Conservation (phyloP, 1,284 basidiomycete genomes). For the Leccinum fallax region DNA sequence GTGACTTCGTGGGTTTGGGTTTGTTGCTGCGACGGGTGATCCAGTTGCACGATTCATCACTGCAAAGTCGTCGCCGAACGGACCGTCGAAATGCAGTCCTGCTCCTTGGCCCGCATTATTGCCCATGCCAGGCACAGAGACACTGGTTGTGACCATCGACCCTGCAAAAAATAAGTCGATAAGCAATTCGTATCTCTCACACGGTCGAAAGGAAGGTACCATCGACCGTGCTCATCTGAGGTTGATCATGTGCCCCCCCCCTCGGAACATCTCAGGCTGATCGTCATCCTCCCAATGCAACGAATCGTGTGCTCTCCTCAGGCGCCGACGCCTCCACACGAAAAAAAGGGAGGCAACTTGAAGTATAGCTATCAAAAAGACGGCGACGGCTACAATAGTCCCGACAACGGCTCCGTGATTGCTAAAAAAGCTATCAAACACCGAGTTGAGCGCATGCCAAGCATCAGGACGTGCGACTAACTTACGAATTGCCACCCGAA, state of each 20-base stretch:
- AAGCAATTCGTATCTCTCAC: slow-evolving; percentile 1
- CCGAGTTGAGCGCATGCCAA: not conserved
- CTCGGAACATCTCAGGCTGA: slow-evolving; percentile 1
- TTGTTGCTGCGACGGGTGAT: slow-evolving; percentile 21
- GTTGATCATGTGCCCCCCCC: slow-evolving; percentile 21
- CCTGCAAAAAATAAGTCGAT: not conserved
- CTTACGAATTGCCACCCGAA: slow-evolving; percentile 27
- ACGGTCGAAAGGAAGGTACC: not conserved
- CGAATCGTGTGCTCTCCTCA: slow-evolving; percentile 36
- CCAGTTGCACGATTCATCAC: slow-evolving; percentile 10
- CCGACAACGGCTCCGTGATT: slow-evolving; percentile 58
- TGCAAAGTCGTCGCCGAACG: slow-evolving; percentile 3
- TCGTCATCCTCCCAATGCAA: slow-evolving; percentile 39
- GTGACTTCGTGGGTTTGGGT: slow-evolving; percentile 6
- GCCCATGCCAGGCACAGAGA: not conserved
- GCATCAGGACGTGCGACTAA: slow-evolving; percentile 1
- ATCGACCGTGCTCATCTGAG: slow-evolving; percentile 17
- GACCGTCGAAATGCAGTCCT: not conserved
- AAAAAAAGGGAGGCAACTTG: slow-evolving; percentile 35
- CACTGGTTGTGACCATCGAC: not conserved
- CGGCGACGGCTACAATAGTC: slow-evolving; percentile 55
- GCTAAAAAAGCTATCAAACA: slow-evolving; percentile 48
- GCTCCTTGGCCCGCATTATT: not conserved
- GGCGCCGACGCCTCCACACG: slow-evolving; percentile 44
- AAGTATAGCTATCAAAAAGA: slow-evolving; percentile 41